Evolutionary conservation across 2,329 filamentous ascomycete genomes (phyloP).

Genomic region (Diaporthe sp.): DNA sequence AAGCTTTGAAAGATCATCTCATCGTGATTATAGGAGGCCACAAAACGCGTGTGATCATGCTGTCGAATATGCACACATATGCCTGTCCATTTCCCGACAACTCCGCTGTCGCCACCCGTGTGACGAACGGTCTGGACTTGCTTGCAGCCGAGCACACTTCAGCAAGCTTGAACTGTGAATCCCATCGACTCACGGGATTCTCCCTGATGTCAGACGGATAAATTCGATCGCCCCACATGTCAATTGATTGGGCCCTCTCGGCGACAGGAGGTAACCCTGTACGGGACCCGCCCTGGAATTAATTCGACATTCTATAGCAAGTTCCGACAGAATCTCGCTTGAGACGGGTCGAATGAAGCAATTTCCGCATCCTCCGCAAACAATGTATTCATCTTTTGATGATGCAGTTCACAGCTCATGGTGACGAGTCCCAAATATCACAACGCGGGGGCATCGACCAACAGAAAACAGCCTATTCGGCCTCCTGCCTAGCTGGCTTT

Average conservation of each 20-base stretch:
- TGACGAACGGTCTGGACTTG: slow-evolving; percentile 17
- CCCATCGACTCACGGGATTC: slow-evolving; percentile 11
- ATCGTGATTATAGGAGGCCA: slow-evolving; percentile 2
- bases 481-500: neutral
- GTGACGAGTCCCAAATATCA: slow-evolving; percentile 11
- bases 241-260: slow-evolving; percentile 22
- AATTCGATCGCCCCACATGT: slow-evolving; percentile 27
- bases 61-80: slow-evolving; percentile 3
- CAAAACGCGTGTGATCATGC: slow-evolving; percentile 5
- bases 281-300: slow-evolving; percentile 12
- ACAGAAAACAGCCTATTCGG: neutral
- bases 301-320: slow-evolving; percentile 8
- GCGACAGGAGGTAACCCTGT: slow-evolving; percentile 28
- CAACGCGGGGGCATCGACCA: neutral
- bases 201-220: slow-evolving; percentile 19
- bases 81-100: slow-evolving; percentile 1
- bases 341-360: slow-evolving; percentile 24
- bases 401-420: neutral
- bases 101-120: slow-evolving; percentile 27
- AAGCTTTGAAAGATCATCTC: neutral
- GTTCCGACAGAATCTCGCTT: slow-evolving; percentile 22
- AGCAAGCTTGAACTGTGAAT: slow-evolving; percentile 13
- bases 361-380: slow-evolving; percentile 25
- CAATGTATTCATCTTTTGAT: neutral
- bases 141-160: neutral